Evolutionary conservation across 2,329 filamentous ascomycete genomes (phyloP).

Genomic region (Paraphaeosphaeria minitans): DNA sequence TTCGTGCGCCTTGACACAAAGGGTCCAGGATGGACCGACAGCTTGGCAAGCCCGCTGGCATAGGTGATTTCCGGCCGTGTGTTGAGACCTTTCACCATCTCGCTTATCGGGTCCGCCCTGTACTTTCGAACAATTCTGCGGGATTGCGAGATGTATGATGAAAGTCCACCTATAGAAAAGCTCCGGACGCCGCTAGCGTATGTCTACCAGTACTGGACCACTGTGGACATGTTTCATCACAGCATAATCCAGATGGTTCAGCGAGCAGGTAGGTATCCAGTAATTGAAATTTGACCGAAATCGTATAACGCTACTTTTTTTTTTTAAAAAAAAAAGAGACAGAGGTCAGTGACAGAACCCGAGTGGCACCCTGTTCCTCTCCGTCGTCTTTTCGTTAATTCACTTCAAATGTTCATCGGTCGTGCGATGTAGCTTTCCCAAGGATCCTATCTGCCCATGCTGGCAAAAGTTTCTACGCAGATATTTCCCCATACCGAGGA

Average conservation of each 20-base stretch:
- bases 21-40: neutral
- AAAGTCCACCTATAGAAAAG: neutral
- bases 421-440: too few species aligned
- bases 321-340: too few species aligned
- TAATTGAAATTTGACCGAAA: neutral
- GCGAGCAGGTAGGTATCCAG: too few species aligned
- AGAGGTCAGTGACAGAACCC: too few species aligned
- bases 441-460: too few species aligned
- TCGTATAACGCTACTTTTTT: too few species aligned
- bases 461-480: too few species aligned
- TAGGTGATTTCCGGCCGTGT: neutral
- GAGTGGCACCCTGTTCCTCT: too few species aligned
- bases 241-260: neutral
- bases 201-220: neutral
- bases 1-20: neutral
- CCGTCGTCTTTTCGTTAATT: too few species aligned
- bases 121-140: neutral
- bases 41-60: neutral
- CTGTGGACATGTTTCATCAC: neutral
- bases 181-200: neutral
- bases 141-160: neutral
- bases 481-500: too few species aligned
- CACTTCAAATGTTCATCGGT: too few species aligned
- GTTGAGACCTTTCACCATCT: neutral
- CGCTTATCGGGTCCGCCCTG: neutral